These are phyloP conservation scores for Penicillium sp. DNA, from an alignment of 2,329 filamentous ascomycete genomes.

Conservation along the genomic window DNA sequence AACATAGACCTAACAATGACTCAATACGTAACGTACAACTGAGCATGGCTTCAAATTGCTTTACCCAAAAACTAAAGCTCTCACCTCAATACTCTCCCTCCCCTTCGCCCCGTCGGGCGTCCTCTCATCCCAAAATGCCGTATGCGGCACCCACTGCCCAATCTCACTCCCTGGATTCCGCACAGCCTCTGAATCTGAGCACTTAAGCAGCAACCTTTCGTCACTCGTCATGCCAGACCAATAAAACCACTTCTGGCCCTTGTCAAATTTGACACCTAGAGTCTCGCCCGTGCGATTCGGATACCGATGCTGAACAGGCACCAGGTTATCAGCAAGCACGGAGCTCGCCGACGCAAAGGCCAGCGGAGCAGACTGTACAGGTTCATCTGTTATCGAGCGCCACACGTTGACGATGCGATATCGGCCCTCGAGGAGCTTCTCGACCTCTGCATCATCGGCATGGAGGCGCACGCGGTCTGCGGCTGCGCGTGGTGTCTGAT, in stretches of 20 bases:
- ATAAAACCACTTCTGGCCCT: slow-evolving; percentile 73
- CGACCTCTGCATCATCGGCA: slow-evolving; percentile 65
- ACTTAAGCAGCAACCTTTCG: slow-evolving; percentile 76
- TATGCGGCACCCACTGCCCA: slow-evolving; percentile 62
- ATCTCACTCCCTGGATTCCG: slow-evolving; percentile 48
- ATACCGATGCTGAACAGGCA: slow-evolving; percentile 74
- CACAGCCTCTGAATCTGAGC: slow-evolving; percentile 30
- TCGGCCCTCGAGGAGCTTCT: slow-evolving; percentile 63
- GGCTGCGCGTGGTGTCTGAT: slow-evolving; percentile 72
- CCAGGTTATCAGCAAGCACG: slow-evolving; percentile 59
- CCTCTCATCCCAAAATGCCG: slow-evolving; percentile 75
- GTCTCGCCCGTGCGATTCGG: slow-evolving; percentile 72
- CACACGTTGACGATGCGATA: slow-evolving; percentile 89
- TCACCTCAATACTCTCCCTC: slow-evolving; percentile 86
- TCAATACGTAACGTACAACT: too few relatives aligned
- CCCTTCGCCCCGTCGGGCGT: slow-evolving; percentile 69
- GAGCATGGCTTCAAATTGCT: not conserved
- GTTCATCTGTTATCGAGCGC: slow-evolving; percentile 59
- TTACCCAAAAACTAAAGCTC: slow-evolving; percentile 77
- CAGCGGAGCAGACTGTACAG: slow-evolving; percentile 58
- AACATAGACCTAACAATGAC: too few relatives aligned
- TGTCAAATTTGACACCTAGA: slow-evolving; percentile 64
- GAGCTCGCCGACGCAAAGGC: slow-evolving; percentile 59
- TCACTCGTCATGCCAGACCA: slow-evolving; percentile 74
- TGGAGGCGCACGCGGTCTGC: slow-evolving; percentile 68